phyloP scores from a whole-genome alignment of 768 basidiomycete genomes.

The Cubamyces sp. region DNA sequence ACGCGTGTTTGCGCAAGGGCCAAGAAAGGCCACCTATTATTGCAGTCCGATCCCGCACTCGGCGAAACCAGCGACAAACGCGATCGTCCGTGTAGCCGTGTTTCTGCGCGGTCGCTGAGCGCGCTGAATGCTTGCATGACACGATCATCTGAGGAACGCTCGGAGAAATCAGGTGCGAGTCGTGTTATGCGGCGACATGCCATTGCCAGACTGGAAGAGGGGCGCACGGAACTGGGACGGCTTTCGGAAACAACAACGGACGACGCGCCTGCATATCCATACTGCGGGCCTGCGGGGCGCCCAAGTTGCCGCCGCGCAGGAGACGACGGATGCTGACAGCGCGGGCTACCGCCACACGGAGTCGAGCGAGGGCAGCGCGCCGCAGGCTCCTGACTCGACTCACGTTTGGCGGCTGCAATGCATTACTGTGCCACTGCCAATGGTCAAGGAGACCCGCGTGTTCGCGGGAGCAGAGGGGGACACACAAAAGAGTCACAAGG shows the following conservation, averaged over 20 bases:
- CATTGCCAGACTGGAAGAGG: not conserved
- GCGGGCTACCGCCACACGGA: not conserved
- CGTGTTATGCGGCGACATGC: not conserved
- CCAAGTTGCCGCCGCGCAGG: not conserved
- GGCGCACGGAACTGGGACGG: constrained; percentile 4
- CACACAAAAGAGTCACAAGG: constrained; percentile 13
- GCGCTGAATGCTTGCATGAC: not conserved
- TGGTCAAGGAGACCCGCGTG: not conserved
- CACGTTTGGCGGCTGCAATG: not conserved
- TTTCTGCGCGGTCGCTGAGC: not conserved
- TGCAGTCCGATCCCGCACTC: not conserved
- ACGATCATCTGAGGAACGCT: not conserved
- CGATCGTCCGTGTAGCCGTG: not conserved
- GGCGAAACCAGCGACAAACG: not conserved
- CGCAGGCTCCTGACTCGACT: not conserved
- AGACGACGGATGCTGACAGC: not conserved
- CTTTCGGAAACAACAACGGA: not conserved
- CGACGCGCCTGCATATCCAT: not conserved
- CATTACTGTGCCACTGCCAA: not conserved
- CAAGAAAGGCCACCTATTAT: no score
- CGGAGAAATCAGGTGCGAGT: constrained; percentile 3
- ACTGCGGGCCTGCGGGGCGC: not conserved
- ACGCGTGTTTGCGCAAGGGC: no score
- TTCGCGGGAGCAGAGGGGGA: constrained; percentile 8
- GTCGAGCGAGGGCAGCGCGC: not conserved